Percentiles rank a stretch among this genome's conserved stretches.
phyloP scores from a whole-genome alignment of 176 grass and related monocot species.

The Alloteropsis semialata region DNA sequence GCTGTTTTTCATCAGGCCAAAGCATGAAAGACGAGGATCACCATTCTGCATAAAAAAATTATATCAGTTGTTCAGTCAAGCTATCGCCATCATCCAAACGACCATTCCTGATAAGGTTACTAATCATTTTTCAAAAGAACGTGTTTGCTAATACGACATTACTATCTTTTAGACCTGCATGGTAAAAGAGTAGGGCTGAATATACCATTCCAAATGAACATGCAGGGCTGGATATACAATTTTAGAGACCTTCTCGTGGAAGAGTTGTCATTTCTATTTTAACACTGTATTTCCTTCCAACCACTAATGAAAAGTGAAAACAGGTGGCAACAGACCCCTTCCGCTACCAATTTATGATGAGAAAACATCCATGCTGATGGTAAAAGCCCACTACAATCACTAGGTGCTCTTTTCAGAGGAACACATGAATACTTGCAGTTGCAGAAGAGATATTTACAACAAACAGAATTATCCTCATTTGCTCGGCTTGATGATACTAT shows the following conservation, averaged over 20 bases:
- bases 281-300: conserved; percentile 5
- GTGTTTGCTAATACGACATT: neutral
- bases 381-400: neutral
- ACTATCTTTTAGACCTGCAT: neutral
- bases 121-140: neutral
- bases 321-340: neutral
- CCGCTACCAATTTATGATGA: conserved; percentile 3
- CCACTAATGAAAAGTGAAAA: no score
- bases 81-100: neutral
- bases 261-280: conserved; percentile 12
- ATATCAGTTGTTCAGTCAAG: neutral
- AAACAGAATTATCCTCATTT: neutral
- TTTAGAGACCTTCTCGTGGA: neutral
- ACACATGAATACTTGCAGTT: neutral
- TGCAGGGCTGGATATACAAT: neutral
- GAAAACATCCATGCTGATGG: neutral
- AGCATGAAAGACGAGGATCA: conserved; percentile 89
- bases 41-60: conserved; percentile 65
- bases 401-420: conserved; percentile 2
- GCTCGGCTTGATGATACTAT: neutral
- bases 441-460: neutral
- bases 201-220: neutral
- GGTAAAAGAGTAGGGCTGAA: neutral
- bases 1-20: conserved; percentile 98
- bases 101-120: neutral